These are phyloP conservation scores for Geoglossum glabrum DNA, from an alignment of 495 filamentous ascomycete genomes.

Conservation along the genomic window DNA sequence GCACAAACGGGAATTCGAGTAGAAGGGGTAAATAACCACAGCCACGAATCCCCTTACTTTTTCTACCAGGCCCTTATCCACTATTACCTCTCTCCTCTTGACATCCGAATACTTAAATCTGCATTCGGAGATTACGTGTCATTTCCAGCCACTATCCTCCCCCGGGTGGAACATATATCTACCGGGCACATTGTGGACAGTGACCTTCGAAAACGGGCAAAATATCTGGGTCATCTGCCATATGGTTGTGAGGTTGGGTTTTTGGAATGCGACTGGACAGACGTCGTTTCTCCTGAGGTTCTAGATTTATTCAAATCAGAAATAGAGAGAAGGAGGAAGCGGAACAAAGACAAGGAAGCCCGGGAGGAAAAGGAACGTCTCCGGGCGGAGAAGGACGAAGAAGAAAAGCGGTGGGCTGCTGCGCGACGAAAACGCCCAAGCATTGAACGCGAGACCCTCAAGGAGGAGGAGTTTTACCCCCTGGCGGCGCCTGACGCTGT, in stretches of 20 bases:
- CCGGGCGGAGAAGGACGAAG: constrained; percentile 69
- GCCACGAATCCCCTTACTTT: constrained; percentile 35
- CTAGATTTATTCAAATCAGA: constrained; percentile 54
- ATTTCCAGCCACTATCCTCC: constrained; percentile 81
- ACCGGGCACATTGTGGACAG: constrained; percentile 85
- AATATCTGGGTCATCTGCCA: constrained; percentile 81
- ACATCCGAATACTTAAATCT: constrained; percentile 84
- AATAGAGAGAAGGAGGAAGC: constrained; percentile 56
- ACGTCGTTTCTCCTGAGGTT: constrained; percentile 58
- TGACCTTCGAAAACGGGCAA: constrained; percentile 63
- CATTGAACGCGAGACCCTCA: constrained; percentile 8
- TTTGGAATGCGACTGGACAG: constrained; percentile 93
- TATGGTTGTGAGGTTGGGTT: constrained; percentile 87
- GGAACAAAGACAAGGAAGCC: constrained; percentile 68
- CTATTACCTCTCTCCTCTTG: constrained; percentile 80
- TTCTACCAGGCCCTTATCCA: constrained; percentile 86
- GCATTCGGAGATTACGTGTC: constrained; percentile 66
- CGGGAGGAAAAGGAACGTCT: constrained; percentile 81
- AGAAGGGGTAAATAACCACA: constrained; percentile 10
- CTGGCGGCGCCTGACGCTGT: constrained; percentile 11
- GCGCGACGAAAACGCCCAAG: constrained; percentile 17
- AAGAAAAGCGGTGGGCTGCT: constrained; percentile 20
- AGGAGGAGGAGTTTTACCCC: background rate
- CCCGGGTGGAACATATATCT: constrained; percentile 77
- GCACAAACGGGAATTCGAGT: background rate